phyloP scores from a whole-genome alignment of 768 basidiomycete species.

The Rickenella mellea region DNA sequence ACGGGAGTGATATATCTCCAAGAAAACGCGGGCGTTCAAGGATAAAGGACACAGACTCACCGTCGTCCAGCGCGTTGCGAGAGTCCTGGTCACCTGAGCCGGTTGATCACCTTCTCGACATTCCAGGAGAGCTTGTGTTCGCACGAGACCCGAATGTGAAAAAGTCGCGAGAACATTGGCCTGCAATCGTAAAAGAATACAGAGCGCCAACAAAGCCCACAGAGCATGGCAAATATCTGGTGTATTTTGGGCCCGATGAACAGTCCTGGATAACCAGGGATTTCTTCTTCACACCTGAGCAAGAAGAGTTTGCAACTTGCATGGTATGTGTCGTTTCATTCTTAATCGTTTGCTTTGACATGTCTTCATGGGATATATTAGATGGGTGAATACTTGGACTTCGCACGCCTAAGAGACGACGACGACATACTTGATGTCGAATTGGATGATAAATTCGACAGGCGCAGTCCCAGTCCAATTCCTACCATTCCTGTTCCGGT shows the following conservation, averaged over 20 bases:
- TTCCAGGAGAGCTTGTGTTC: constrained; percentile 63
- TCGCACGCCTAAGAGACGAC: constrained; percentile 31
- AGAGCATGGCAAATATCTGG: constrained; percentile 37
- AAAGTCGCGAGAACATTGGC: constrained; percentile 46
- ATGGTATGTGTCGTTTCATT: constrained; percentile 29
- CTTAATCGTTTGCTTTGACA: not conserved
- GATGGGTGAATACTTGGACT: constrained; percentile 43
- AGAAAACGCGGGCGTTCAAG: constrained; percentile 9
- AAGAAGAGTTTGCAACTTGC: constrained; percentile 57
- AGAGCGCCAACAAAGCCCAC: constrained; percentile 29
- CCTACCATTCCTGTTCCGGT: constrained; percentile 34
- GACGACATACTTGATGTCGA: constrained; percentile 26
- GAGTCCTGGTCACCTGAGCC: constrained; percentile 35
- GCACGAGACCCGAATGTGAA: constrained; percentile 31
- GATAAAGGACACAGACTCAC: constrained; percentile 1
- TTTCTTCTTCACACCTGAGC: constrained; percentile 47
- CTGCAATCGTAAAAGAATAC: constrained; percentile 49
- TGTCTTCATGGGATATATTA: not conserved
- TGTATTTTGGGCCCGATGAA: constrained; percentile 51
- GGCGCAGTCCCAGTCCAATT: constrained; percentile 28
- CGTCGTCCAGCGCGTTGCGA: too few species aligned
- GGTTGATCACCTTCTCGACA: constrained; percentile 38
- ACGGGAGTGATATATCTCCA: constrained; percentile 9
- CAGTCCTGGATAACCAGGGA: constrained; percentile 31
- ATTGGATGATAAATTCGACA: constrained; percentile 17